A percentile compares a stretch with the other conserved stretches of the same genome.
These are phyloP conservation scores for Neofusicoccum sp. DNA, from an alignment of 2,329 filamentous ascomycete genomes.

Conservation along the genomic window DNA sequence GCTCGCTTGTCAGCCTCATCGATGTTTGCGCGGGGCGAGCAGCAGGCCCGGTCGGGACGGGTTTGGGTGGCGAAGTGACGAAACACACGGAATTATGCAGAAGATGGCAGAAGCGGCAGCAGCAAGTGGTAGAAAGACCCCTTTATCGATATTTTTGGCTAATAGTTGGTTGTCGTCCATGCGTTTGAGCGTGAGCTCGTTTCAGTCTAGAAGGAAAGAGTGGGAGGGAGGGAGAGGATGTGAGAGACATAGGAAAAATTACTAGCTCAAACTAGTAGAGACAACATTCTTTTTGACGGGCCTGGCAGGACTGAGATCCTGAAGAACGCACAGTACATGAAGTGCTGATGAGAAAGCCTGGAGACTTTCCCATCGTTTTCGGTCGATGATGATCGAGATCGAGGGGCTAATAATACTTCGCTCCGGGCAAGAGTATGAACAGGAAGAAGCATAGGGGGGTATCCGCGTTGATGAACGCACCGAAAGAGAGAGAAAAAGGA, in stretches of 20 bases:
- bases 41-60: too few relatives aligned
- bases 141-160: not conserved
- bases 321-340: not conserved
- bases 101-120: too few relatives aligned
- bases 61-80: too few relatives aligned
- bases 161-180: not conserved
- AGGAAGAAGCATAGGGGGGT: constrained; percentile 4
- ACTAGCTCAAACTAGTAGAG: not conserved
- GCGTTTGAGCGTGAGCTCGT: not conserved
- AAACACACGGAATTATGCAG: too few relatives aligned
- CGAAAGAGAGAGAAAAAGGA: not conserved
- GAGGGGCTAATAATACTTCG: constrained; percentile 11
- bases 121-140: too few relatives aligned
- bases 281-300: not conserved
- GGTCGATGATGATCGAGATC: not conserved
- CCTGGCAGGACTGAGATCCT: not conserved
- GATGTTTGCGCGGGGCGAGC: too few relatives aligned
- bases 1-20: too few relatives aligned
- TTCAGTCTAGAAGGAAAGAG: not conserved
- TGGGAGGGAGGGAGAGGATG: not conserved
- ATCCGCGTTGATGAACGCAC: constrained; percentile 6
- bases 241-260: not conserved
- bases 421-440: not conserved
- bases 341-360: too few relatives aligned
- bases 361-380: too few relatives aligned